Percentiles rank a stretch among this genome's conserved stretches.
Conservation (phyloP, 176 grass and related monocot species). For the Musa troglodytarum region DNA sequence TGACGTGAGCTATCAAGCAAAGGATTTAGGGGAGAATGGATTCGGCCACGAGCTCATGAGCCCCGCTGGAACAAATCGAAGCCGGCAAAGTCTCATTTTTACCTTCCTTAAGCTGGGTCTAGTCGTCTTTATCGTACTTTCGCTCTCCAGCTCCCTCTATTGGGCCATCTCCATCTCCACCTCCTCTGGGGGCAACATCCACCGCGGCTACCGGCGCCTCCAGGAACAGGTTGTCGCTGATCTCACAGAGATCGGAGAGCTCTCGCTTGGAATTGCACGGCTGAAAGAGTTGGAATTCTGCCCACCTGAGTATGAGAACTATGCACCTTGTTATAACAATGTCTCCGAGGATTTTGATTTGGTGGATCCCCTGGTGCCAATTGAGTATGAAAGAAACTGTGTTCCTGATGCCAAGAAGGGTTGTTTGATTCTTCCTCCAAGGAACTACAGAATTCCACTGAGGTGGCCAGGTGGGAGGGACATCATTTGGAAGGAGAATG, state of each 20-base stretch:
- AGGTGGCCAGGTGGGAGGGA: conserved; percentile 90
- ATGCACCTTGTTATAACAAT: conserved; percentile 96
- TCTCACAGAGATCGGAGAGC: conserved; percentile 70
- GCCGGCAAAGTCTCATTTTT: conserved; percentile 33
- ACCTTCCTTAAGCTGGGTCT: conserved; percentile 51
- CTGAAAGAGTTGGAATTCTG: conserved; percentile 64
- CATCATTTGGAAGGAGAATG: conserved; percentile 99
- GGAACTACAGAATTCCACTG: conserved; percentile 72
- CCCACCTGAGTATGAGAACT: conserved; percentile 49
- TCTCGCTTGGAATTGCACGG: conserved; percentile 56
- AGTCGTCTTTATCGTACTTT: conserved; percentile 26
- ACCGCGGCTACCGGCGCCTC: conserved; percentile 57
- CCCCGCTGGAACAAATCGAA: conserved; percentile 17
- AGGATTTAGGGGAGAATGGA: conserved; percentile 57
- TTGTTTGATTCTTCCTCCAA: conserved; percentile 68
- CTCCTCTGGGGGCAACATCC: conserved; percentile 18
- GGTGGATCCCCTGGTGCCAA: conserved; percentile 44
- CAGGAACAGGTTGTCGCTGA: conserved; percentile 83
- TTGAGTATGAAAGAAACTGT: conserved; percentile 72
- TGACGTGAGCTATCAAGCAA: conserved; percentile 38
- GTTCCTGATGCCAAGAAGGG: conserved; percentile 27
- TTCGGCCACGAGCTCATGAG: conserved; percentile 21
- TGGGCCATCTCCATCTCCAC: conserved; percentile 72
- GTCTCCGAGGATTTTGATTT: conserved; percentile 63
- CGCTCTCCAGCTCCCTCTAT: conserved; percentile 47